Evolutionary conservation across 192 early-diverging fungal species (phyloP).

Genomic region (Ambispora gerdemannii): DNA sequence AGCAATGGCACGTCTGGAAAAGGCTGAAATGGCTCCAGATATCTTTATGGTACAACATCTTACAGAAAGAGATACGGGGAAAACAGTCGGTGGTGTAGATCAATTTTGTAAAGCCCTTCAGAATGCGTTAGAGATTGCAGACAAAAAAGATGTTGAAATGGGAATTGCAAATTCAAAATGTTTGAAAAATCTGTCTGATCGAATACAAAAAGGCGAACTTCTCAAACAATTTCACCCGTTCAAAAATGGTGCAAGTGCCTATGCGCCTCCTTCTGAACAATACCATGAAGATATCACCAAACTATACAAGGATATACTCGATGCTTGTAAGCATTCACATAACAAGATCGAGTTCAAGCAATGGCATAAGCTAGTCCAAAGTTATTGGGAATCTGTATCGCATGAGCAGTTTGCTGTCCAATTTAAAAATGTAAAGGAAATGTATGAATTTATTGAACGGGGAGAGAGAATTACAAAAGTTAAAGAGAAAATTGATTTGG

Average conservation of each 20-base stretch:
- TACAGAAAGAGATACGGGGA: conserved; percentile 19
- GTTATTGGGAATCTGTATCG: conserved; percentile 21
- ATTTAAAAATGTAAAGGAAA: conserved; percentile 29
- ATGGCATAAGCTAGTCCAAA: conserved; percentile 18
- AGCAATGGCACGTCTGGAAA: conserved; percentile 29
- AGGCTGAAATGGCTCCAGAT: conserved; percentile 27
- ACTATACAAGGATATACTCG: conserved; percentile 13
- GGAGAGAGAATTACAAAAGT: conserved; percentile 21
- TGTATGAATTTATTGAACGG: conserved; percentile 27
- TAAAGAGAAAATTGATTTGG: conserved; percentile 18
- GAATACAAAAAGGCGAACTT: conserved; percentile 19
- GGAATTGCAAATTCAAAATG: conserved; percentile 14
- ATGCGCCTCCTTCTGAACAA: conserved; percentile 30
- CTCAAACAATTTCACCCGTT: conserved; percentile 30
- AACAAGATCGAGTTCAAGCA: conserved; percentile 16
- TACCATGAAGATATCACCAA: conserved; percentile 27
- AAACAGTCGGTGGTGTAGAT: conserved; percentile 1
- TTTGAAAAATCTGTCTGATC: conserved; percentile 20
- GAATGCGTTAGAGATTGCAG: conserved; percentile 21
- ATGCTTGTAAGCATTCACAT: conserved; percentile 18
- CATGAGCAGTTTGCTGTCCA: conserved; percentile 24
- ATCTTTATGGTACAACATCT: conserved; percentile 31
- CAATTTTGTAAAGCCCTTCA: conserved; percentile 19
- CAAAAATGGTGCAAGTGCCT: conserved; percentile 26
- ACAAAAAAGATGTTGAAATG: conserved; percentile 20